A percentile compares a stretch with the other conserved stretches of the same genome.
Conservation (phyloP, 2,329 filamentous ascomycete species). For the Claviceps maximensis region DNA sequence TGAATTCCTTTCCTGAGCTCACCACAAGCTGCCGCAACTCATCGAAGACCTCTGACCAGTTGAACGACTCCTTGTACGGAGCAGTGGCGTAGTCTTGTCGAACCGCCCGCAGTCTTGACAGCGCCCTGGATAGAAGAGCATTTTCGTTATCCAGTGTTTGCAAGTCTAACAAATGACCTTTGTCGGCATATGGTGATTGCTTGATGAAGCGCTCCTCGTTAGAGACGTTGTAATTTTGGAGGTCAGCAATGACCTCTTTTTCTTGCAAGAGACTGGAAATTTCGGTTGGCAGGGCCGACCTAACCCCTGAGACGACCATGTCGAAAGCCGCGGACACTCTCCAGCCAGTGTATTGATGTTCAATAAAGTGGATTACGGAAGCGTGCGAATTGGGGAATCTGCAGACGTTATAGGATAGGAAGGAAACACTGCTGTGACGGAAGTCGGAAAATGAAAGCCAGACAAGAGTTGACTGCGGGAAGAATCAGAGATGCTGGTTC, state of each 20-base stretch:
- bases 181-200: conserved; percentile 63
- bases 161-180: conserved; percentile 61
- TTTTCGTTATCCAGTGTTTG: conserved; percentile 50
- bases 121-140: conserved; percentile 56
- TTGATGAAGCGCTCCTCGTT: conserved; percentile 31
- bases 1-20: conserved; percentile 39
- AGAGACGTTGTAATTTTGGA: conserved; percentile 11
- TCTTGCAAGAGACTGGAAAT: conserved; percentile 14
- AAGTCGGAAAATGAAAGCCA: background rate
- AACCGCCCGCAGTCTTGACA: conserved; percentile 49
- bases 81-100: conserved; percentile 64
- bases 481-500: background rate
- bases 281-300: conserved; percentile 12
- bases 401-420: background rate
- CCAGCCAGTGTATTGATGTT: background rate
- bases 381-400: background rate
- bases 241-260: conserved; percentile 13
- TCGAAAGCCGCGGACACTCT: conserved; percentile 1
- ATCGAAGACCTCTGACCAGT: conserved; percentile 54
- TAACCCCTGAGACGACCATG: conserved; percentile 17
- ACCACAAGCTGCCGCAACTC: conserved; percentile 39
- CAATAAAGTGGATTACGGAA: background rate
- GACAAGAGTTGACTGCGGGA: background rate
- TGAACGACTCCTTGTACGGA: conserved; percentile 61
- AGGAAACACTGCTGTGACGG: background rate